Conservation (phyloP, 495 filamentous ascomycete species). For the Umbilicaria muhlenbergii region DNA sequence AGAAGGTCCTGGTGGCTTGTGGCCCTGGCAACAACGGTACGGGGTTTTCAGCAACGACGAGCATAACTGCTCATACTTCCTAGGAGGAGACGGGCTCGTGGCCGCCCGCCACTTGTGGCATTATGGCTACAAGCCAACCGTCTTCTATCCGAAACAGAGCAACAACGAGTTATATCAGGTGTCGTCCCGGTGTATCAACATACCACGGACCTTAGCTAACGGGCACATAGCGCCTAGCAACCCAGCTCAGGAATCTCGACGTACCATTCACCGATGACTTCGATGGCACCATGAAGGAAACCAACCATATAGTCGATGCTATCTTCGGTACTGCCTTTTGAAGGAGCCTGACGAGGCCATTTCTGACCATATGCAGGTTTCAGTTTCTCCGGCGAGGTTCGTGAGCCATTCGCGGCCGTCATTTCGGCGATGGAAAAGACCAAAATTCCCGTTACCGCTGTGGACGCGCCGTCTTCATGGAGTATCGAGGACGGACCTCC, state of each 20-base stretch:
- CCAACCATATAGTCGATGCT: constrained; percentile 78
- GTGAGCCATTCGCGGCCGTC: constrained; percentile 73
- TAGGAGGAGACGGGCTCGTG: constrained; percentile 87
- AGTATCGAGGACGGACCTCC: constrained; percentile 80
- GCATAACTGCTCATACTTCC: background rate
- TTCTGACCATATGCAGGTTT: constrained; percentile 40
- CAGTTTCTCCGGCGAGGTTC: constrained; percentile 81
- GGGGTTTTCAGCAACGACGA: constrained; percentile 5
- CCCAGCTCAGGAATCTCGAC: constrained; percentile 65
- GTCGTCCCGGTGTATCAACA: background rate
- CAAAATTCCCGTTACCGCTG: constrained; percentile 63
- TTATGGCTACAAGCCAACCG: constrained; percentile 76
- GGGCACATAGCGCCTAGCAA: constrained; percentile 48
- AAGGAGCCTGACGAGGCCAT: background rate
- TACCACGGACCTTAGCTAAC: background rate
- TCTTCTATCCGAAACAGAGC: constrained; percentile 86
- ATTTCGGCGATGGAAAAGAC: constrained; percentile 61
- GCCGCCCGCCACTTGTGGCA: constrained; percentile 88
- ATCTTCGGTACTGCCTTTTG: constrained; percentile 54
- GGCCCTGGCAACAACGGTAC: constrained; percentile 91
- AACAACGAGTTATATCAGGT: constrained; percentile 85
- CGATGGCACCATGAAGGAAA: constrained; percentile 32
- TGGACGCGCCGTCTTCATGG: constrained; percentile 90
- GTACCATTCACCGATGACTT: constrained; percentile 83
- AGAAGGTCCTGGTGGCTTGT: constrained; percentile 69